Evolutionary conservation across 2,329 filamentous ascomycete genomes (phyloP).

Genomic region (Neophaeococcomyces mojaviensis): DNA sequence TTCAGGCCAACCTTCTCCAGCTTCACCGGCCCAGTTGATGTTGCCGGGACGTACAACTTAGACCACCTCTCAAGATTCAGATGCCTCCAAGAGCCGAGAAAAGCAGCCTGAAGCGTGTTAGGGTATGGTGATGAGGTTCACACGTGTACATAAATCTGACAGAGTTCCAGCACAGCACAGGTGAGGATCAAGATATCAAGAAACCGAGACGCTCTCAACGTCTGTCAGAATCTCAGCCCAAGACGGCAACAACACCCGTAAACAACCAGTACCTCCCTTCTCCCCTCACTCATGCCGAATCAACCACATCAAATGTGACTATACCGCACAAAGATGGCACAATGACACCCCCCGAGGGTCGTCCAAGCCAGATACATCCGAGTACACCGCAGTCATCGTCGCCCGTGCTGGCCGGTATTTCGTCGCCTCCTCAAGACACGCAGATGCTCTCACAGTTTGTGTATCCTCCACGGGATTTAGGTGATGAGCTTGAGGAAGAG

Average conservation of each 20-base stretch:
- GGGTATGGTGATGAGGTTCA: slow-evolving; percentile 49
- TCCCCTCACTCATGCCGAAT: slow-evolving; percentile 64
- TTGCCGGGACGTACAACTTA: neutral
- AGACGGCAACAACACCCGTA: slow-evolving; percentile 48
- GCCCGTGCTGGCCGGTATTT: slow-evolving; percentile 42
- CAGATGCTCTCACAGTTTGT: slow-evolving; percentile 75
- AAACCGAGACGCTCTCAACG: slow-evolving; percentile 75
- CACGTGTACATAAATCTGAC: slow-evolving; percentile 20
- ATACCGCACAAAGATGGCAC: slow-evolving; percentile 57
- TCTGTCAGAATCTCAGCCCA: slow-evolving; percentile 47
- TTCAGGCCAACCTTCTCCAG: too few species aligned
- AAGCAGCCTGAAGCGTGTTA: slow-evolving; percentile 75
- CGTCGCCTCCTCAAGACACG: slow-evolving; percentile 66
- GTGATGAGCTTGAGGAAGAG: slow-evolving; percentile 69
- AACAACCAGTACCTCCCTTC: slow-evolving; percentile 67
- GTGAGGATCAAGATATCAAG: slow-evolving; percentile 63
- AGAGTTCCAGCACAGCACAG: slow-evolving; percentile 53
- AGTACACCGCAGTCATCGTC: slow-evolving; percentile 38
- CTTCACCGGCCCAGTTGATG: too few species aligned
- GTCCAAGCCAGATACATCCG: slow-evolving; percentile 46
- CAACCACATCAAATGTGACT: slow-evolving; percentile 48
- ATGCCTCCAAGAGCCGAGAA: slow-evolving; percentile 55
- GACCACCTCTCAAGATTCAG: neutral
- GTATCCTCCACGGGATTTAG: slow-evolving; percentile 62
- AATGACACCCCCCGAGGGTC: slow-evolving; percentile 58